Conservation (phyloP, 306 rosid genomes). For the Prunus kanzakura region DNA sequence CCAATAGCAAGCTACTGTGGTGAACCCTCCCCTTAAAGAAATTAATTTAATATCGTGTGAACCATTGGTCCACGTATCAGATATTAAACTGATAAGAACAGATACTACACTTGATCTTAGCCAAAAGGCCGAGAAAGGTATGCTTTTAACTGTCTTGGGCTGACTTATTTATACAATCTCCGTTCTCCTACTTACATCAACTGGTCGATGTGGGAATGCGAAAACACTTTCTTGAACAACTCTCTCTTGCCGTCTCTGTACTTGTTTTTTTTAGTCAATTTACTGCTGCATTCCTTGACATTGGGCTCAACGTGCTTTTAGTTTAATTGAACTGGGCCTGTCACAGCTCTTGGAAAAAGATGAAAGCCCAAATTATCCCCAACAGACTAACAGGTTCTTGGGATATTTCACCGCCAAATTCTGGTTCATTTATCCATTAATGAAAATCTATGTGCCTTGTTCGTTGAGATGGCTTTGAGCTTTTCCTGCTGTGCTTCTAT, state of each 20-base stretch:
- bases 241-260: background rate
- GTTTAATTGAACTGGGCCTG: too few relatives aligned
- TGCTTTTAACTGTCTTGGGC: accelerated
- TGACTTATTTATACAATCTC: background rate
- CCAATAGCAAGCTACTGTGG: background rate
- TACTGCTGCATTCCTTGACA: too few relatives aligned
- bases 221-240: background rate
- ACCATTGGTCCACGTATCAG: background rate
- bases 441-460: background rate
- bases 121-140: slow-evolving; percentile 8
- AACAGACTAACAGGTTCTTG: background rate
- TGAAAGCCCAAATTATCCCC: background rate
- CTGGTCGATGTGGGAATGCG: background rate
- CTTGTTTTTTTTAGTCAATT: too few relatives aligned
- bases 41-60: background rate
- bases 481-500: slow-evolving; percentile 20
- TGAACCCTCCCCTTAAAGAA: background rate
- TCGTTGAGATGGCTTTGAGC: slow-evolving; percentile 38
- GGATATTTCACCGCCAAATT: background rate
- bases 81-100: slow-evolving; percentile 5
- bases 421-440: background rate
- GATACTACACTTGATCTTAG: background rate
- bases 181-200: background rate
- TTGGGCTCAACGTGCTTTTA: too few relatives aligned
- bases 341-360: background rate